phyloP scores from a whole-genome alignment of 768 basidiomycete genomes.

The Mycena crocata region DNA sequence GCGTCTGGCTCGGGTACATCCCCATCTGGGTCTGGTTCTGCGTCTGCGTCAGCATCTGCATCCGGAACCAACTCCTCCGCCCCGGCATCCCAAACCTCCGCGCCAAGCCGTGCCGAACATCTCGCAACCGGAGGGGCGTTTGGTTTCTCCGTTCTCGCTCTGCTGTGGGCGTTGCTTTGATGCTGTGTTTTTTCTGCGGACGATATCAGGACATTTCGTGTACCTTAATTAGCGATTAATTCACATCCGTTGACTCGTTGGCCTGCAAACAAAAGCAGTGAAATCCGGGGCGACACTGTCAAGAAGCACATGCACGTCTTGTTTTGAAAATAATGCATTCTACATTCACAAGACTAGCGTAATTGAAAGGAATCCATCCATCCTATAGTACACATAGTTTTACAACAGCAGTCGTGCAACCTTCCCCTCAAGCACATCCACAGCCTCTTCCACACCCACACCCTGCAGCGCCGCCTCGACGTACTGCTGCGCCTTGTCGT shows the following conservation, averaged over 20 bases:
- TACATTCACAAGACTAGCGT: no score
- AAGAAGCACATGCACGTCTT: no score
- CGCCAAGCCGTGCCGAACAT: constrained; percentile 1
- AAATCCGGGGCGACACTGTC: no score
- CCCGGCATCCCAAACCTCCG: background rate
- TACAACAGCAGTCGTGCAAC: no score
- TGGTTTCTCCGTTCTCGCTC: background rate
- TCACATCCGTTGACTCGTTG: constrained; percentile 12
- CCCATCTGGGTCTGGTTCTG: background rate
- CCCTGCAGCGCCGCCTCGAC: constrained; percentile 13
- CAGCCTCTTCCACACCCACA: background rate
- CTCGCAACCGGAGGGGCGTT: constrained; percentile 6
- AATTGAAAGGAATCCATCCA: no score
- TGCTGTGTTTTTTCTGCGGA: background rate
- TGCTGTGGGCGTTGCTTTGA: constrained; percentile 1
- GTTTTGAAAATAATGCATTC: no score
- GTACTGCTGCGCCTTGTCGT: constrained; percentile 26
- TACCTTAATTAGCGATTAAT: constrained; percentile 4
- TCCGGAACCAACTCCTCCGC: no score
- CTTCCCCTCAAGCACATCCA: constrained; percentile 19
- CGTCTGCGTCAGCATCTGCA: background rate
- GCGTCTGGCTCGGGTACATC: constrained; percentile 19
- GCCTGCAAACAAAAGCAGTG: no score
- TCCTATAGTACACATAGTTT: no score
- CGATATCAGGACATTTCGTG: background rate